These are phyloP conservation scores for Mucor saturninus DNA, from an alignment of 371 early-diverging fungal genomes.

Conservation along the genomic window DNA sequence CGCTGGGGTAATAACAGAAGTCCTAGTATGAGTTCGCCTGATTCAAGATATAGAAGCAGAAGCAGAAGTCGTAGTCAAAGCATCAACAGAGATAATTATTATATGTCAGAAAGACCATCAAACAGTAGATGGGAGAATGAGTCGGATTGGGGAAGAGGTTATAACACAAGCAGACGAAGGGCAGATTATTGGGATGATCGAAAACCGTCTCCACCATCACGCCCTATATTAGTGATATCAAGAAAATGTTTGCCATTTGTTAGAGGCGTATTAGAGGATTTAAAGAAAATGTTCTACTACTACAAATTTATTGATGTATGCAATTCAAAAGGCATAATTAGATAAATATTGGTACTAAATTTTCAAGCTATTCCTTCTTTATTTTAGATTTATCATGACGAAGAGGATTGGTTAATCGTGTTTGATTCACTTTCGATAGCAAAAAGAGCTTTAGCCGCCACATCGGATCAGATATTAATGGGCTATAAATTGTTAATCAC, in stretches of 20 bases:
- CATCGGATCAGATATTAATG: constrained; percentile 48
- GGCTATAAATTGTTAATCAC: constrained; percentile 53
- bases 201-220: constrained; percentile 15
- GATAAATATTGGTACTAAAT: neutral
- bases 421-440: constrained; percentile 61
- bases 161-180: constrained; percentile 17
- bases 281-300: constrained; percentile 44
- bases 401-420: constrained; percentile 62
- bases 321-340: neutral
- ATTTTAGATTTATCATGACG: constrained; percentile 55
- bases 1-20: constrained; percentile 45
- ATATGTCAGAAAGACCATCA: constrained; percentile 9
- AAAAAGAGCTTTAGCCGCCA: constrained; percentile 51
- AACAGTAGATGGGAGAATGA: constrained; percentile 20
- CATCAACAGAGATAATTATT: constrained; percentile 22
- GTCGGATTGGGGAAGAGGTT: constrained; percentile 9
- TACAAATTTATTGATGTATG: constrained; percentile 46
- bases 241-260: constrained; percentile 60
- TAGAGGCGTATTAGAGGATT: constrained; percentile 54
- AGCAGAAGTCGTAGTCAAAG: constrained; percentile 46
- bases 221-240: constrained; percentile 56
- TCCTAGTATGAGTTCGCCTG: constrained; percentile 41
- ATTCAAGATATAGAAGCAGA: constrained; percentile 37
- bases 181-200: constrained; percentile 31
- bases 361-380: neutral